Conservation (phyloP, 192 early-diverging fungal species). For the Coemansia sp. region DNA sequence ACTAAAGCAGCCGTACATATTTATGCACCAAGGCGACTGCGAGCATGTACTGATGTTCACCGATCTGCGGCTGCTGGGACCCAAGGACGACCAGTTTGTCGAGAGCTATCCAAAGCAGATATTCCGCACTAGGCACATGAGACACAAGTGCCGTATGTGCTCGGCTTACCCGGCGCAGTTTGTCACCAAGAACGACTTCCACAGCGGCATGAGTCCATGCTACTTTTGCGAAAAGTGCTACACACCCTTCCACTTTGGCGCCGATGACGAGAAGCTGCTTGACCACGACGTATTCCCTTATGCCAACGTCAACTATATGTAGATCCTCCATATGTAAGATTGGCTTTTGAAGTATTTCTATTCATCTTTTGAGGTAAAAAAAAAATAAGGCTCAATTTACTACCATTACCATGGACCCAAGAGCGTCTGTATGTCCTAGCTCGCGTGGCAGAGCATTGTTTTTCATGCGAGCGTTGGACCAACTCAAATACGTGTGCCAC, state of each 20-base stretch:
- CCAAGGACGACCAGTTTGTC: conserved; percentile 59
- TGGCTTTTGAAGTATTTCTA: not conserved
- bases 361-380: not conserved
- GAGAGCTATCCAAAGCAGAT: conserved; percentile 59
- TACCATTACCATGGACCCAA: not conserved
- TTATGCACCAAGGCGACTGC: conserved; percentile 79
- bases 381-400: not conserved
- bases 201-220: conserved; percentile 67
- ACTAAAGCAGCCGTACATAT: conserved; percentile 67
- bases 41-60: conserved; percentile 74
- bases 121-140: conserved; percentile 57
- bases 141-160: conserved; percentile 68
- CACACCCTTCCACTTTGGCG: conserved; percentile 68
- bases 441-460: not conserved
- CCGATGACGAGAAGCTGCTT: conserved; percentile 57
- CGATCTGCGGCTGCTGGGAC: conserved; percentile 57
- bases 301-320: conserved; percentile 52
- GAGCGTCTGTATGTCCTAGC: not conserved
- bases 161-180: conserved; percentile 61
- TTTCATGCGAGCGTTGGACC: conserved; percentile 50
- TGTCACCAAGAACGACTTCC: conserved; percentile 70
- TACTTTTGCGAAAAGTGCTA: conserved; percentile 76
- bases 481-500: conserved; percentile 76
- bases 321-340: not conserved
- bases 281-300: conserved; percentile 60